These are phyloP conservation scores for Entonaema liquescens DNA, from an alignment of 495 filamentous ascomycete species.

Conservation along the genomic window DNA sequence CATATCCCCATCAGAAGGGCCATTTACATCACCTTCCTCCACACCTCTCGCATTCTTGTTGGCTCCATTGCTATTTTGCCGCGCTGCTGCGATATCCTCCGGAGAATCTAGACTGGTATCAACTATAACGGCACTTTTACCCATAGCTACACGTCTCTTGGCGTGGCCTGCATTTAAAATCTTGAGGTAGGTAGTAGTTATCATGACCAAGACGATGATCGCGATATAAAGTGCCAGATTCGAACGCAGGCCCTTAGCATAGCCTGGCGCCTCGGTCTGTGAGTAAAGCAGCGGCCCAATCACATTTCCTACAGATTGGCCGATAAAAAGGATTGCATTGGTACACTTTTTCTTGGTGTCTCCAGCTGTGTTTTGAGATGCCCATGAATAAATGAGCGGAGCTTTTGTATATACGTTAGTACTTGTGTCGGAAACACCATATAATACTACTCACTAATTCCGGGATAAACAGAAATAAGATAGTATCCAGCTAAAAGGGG, in stretches of 20 bases:
- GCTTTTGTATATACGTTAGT: slow-evolving; percentile 42
- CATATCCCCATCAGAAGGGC: background rate
- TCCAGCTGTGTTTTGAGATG: slow-evolving; percentile 68
- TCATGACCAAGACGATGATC: slow-evolving; percentile 56
- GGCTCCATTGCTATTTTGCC: background rate
- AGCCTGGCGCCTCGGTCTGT: slow-evolving; percentile 63
- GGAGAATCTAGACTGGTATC: slow-evolving; percentile 42
- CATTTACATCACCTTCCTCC: slow-evolving; percentile 11
- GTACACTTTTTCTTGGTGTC: slow-evolving; percentile 71
- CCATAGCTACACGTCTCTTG: slow-evolving; percentile 55
- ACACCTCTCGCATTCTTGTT: slow-evolving; percentile 1
- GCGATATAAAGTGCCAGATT: slow-evolving; percentile 66
- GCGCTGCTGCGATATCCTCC: slow-evolving; percentile 15
- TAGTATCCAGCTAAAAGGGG: slow-evolving; percentile 68
- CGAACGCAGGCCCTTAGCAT: slow-evolving; percentile 61
- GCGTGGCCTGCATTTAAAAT: slow-evolving; percentile 64
- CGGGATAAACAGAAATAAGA: slow-evolving; percentile 69
- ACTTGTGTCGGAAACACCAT: slow-evolving; percentile 33
- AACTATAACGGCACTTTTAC: slow-evolving; percentile 54
- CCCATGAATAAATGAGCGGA: slow-evolving; percentile 71
- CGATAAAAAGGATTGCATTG: slow-evolving; percentile 65
- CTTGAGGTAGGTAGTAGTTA: slow-evolving; percentile 56
- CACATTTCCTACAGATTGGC: slow-evolving; percentile 68
- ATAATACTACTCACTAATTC: slow-evolving; percentile 51
- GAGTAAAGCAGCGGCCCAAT: slow-evolving; percentile 61